These are phyloP conservation scores for Penicillium paradoxum DNA, from an alignment of 495 filamentous ascomycete species.

Conservation along the genomic window DNA sequence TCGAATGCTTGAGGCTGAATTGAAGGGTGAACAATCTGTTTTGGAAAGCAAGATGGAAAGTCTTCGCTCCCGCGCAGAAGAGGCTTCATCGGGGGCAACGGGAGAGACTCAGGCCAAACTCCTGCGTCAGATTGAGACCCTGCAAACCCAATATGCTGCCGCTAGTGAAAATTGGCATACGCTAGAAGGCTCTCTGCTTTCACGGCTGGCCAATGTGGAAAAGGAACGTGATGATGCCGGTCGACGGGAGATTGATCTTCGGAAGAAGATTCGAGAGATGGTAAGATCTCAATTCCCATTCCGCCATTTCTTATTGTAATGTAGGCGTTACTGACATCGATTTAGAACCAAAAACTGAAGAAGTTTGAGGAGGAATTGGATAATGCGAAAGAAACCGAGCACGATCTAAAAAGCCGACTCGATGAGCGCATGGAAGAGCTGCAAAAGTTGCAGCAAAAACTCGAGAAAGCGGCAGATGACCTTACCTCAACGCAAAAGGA, in stretches of 20 bases:
- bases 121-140: conserved; percentile 86
- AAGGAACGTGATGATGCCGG: conserved; percentile 82
- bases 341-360: conserved; percentile 67
- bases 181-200: conserved; percentile 76
- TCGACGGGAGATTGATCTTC: conserved; percentile 77
- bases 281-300: conserved; percentile 43
- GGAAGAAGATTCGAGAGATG: conserved; percentile 79
- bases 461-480: conserved; percentile 61
- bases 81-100: conserved; percentile 74
- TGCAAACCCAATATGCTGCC: conserved; percentile 91
- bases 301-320: not conserved
- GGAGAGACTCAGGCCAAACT: conserved; percentile 88
- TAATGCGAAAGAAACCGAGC: conserved; percentile 56
- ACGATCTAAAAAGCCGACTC: conserved; percentile 54
- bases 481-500: conserved; percentile 54
- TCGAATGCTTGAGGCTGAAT: conserved; percentile 65
- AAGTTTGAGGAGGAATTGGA: conserved; percentile 81
- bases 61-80: conserved; percentile 79
- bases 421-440: conserved; percentile 58
- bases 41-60: conserved; percentile 90
- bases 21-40: conserved; percentile 72
- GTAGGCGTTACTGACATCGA: conserved; percentile 8
- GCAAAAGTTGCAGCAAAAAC: conserved; percentile 56
- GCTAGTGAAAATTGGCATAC: conserved; percentile 98
- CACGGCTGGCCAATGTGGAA: conserved; percentile 69